Evolutionary conservation across 1,284 basidiomycete genomes (phyloP).

Genomic region (Coniferiporia sulphurascens): DNA sequence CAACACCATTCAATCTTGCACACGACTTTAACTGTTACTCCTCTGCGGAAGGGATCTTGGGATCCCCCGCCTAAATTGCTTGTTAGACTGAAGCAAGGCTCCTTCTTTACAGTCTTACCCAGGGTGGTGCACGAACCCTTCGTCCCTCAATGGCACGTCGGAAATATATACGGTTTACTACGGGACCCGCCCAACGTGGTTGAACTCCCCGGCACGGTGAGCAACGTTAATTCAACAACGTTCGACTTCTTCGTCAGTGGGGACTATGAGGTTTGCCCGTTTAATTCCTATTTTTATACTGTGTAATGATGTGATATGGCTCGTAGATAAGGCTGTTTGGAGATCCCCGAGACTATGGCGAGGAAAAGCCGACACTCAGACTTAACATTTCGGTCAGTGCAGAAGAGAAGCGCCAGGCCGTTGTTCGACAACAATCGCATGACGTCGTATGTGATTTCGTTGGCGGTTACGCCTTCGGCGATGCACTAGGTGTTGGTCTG

Average conservation of each 20-base stretch:
- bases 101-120: conserved; percentile 63
- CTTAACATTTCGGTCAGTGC: conserved; percentile 38
- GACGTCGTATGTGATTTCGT: conserved; percentile 61
- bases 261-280: conserved; percentile 59
- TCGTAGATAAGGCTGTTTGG: conserved; percentile 73
- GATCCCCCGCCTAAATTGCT: conserved; percentile 35
- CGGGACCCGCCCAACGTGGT: conserved; percentile 45
- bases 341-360: conserved; percentile 46
- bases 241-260: conserved; percentile 58
- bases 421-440: conserved; percentile 43
- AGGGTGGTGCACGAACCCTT: conserved; percentile 18
- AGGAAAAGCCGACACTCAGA: conserved; percentile 43
- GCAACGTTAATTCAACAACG: conserved; percentile 34
- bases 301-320: conserved; percentile 8
- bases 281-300: conserved; percentile 9
- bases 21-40: conserved; percentile 51
- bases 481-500: conserved; percentile 58
- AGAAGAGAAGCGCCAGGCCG: conserved; percentile 10
- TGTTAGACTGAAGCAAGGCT: conserved; percentile 49
- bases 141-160: conserved; percentile 60
- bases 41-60: conserved; percentile 31
- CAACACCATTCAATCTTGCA: conserved; percentile 71
- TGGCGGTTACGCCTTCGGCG: conserved; percentile 62
- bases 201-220: conserved; percentile 43
- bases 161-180: conserved; percentile 67